These are phyloP conservation scores for Diplocarpon rosae DNA, from an alignment of 2,329 filamentous ascomycete genomes.

Conservation along the genomic window DNA sequence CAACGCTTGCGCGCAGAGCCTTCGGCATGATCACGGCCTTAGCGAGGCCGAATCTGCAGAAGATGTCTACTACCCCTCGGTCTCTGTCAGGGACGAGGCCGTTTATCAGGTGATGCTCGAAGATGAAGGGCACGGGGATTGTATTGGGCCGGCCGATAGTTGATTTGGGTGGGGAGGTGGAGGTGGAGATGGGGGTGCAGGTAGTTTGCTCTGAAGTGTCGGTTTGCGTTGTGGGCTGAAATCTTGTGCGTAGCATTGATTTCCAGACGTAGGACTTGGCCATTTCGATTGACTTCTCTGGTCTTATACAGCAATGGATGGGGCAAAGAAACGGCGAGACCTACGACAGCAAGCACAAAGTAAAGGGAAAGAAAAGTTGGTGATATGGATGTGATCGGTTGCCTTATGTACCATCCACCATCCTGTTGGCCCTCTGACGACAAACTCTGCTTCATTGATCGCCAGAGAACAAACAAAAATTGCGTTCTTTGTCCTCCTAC, in stretches of 20 bases:
- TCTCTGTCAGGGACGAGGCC: not conserved
- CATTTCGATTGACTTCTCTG: too few relatives aligned
- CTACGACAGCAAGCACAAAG: too few relatives aligned
- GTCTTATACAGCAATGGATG: too few relatives aligned
- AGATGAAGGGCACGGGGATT: not conserved
- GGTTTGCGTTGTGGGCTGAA: too few relatives aligned
- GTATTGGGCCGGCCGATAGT: not conserved
- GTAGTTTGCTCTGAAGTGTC: too few relatives aligned
- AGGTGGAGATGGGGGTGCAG: too few relatives aligned
- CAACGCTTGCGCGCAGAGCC: too few relatives aligned
- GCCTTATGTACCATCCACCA: not conserved
- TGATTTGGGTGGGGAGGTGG: too few relatives aligned
- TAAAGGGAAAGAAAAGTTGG: too few relatives aligned
- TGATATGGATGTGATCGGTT: not conserved
- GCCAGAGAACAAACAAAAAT: not conserved
- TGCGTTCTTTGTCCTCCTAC: not conserved
- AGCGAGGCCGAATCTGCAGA: not conserved
- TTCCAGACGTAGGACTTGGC: too few relatives aligned
- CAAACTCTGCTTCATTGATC: not conserved
- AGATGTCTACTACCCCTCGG: not conserved
- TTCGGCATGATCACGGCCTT: not conserved
- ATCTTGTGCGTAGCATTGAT: too few relatives aligned
- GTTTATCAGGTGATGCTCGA: not conserved
- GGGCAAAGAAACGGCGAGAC: too few relatives aligned
- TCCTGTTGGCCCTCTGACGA: not conserved